Percentiles rank a stretch among this genome's conserved stretches.
Evolutionary conservation across 2,329 filamentous ascomycete species (phyloP).

Genomic region (Xylaria digitata): DNA sequence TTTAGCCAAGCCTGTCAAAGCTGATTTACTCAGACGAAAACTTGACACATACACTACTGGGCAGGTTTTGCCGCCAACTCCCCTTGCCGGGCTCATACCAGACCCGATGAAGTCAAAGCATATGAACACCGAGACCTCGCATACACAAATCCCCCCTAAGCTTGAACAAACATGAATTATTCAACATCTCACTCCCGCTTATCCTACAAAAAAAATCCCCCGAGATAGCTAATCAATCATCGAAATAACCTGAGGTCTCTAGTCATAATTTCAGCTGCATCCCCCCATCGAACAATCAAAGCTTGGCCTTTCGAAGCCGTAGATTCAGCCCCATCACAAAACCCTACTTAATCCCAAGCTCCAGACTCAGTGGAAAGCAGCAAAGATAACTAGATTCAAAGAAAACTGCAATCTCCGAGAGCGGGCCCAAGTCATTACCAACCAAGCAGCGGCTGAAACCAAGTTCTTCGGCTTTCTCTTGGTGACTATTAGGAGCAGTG

Average conservation of each 20-base stretch:
- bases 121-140: slow-evolving; percentile 31
- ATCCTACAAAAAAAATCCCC: slow-evolving; percentile 44
- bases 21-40: slow-evolving; percentile 86
- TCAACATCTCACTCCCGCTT: slow-evolving; percentile 41
- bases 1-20: slow-evolving; percentile 92
- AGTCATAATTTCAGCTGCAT: slow-evolving; percentile 53
- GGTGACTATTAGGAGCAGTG: not conserved
- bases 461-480: slow-evolving; percentile 40
- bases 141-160: slow-evolving; percentile 40
- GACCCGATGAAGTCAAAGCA: slow-evolving; percentile 37
- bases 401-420: slow-evolving; percentile 38
- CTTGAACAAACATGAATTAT: slow-evolving; percentile 36
- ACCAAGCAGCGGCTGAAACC: slow-evolving; percentile 53
- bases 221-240: slow-evolving; percentile 40
- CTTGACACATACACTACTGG: slow-evolving; percentile 68
- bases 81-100: slow-evolving; percentile 38
- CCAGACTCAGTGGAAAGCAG: slow-evolving; percentile 58
- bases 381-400: slow-evolving; percentile 51
- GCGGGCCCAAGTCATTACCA: slow-evolving; percentile 52
- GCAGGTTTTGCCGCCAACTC: slow-evolving; percentile 50
- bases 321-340: not conserved
- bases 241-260: slow-evolving; percentile 39
- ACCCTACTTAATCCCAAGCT: slow-evolving; percentile 46
- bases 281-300: slow-evolving; percentile 48
- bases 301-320: slow-evolving; percentile 42